Conservation (phyloP, 1,139 yeast genomes). For the Arxiozyma heterogenica region DNA sequence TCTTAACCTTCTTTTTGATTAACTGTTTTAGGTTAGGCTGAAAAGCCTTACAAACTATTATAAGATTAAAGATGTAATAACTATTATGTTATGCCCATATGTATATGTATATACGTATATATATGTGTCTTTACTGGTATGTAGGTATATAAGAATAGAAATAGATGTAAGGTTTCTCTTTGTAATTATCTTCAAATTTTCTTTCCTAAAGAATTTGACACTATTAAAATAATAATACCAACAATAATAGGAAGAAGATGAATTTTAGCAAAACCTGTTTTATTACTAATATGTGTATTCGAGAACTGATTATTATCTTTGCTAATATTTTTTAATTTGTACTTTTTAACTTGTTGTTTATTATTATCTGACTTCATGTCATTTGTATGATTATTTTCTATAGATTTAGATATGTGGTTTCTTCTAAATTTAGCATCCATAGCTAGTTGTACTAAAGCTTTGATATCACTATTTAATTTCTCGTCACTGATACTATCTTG, state of each 20-base stretch:
- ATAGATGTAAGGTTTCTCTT: not conserved
- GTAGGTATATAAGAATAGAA: too few relatives aligned
- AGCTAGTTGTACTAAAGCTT: not conserved
- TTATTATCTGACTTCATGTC: too few relatives aligned
- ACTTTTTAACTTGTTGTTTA: not conserved
- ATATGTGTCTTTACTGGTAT: too few relatives aligned
- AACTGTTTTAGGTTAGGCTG: not conserved
- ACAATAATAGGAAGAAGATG: not conserved
- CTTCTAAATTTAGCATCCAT: not conserved
- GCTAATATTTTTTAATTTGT: not conserved
- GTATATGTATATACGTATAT: not conserved
- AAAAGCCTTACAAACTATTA: too few relatives aligned
- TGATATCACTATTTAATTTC: constrained; percentile 4
- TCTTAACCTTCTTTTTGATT: too few relatives aligned
- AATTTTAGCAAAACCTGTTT: not conserved
- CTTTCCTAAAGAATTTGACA: not conserved
- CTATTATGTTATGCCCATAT: too few relatives aligned
- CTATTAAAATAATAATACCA: not conserved
- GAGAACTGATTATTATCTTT: not conserved
- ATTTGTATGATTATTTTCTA: not conserved
- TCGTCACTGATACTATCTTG: not conserved
- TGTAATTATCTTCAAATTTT: not conserved
- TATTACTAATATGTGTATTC: not conserved
- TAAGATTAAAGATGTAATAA: not conserved
- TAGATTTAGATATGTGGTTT: not conserved